These are phyloP conservation scores for Pythium scleroteichum DNA, from an alignment of 352 stramenopile genomes.

Conservation along the genomic window DNA sequence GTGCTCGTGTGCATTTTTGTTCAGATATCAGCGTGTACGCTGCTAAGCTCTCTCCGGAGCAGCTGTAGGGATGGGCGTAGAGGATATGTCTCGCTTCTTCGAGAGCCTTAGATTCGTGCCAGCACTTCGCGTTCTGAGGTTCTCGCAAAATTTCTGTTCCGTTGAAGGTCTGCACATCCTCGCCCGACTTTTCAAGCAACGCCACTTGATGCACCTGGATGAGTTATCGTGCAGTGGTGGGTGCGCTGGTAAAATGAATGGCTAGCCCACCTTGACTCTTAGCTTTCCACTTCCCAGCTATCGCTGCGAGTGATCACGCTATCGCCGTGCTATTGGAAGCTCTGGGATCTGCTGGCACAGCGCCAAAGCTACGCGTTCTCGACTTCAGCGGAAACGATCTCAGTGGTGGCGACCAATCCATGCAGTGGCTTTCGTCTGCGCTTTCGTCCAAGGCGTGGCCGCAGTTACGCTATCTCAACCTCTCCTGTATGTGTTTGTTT, in stretches of 20 bases:
- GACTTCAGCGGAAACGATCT: conserved; percentile 30
- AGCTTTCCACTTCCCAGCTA: conserved; percentile 9
- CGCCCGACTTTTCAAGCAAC: conserved; percentile 26
- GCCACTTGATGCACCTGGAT: conserved; percentile 16
- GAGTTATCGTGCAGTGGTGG: conserved; percentile 45
- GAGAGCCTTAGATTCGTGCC: conserved; percentile 36
- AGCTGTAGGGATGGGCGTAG: conserved; percentile 48
- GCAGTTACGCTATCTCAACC: conserved; percentile 21
- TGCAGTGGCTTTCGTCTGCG: conserved; percentile 6
- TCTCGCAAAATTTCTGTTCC: conserved; percentile 53
- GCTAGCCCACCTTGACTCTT: not conserved
- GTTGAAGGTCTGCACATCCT: conserved; percentile 36
- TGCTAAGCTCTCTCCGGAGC: not conserved
- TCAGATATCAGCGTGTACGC: no score
- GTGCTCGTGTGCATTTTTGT: no score
- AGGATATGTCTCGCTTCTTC: conserved; percentile 63
- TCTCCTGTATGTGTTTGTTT: conserved; percentile 27
- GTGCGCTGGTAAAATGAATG: not conserved
- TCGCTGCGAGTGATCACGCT: conserved; percentile 10
- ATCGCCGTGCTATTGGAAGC: conserved; percentile 14
- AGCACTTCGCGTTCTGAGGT: conserved; percentile 29
- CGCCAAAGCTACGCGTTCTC: conserved; percentile 1
- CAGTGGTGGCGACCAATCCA: conserved; percentile 3
- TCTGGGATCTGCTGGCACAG: not conserved
- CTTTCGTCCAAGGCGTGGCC: conserved; percentile 9